Evolutionary conservation across 2,329 filamentous ascomycete species (phyloP), one percentile per base, ranked within the genome.

Genomic region (Amphichorda felina): DNA sequence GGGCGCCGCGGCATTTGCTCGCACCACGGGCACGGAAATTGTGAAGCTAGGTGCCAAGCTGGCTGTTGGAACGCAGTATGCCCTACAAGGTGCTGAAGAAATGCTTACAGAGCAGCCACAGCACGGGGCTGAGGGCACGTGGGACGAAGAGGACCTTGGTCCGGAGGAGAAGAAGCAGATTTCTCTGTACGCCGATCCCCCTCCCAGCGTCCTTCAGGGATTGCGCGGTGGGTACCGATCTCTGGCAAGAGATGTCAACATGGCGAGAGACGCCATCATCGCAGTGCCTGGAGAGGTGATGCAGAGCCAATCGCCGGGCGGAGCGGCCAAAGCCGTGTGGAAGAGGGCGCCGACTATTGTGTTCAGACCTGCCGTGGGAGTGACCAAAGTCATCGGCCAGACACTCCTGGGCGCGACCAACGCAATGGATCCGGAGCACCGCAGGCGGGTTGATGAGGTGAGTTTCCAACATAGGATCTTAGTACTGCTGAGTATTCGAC

Each of bases 11-110:
- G 81, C 85, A 2, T 98, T 98, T 57, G 88, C 85, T 25, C 88
- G 83, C 50, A 95, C 87, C 1, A 98, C 91, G 0, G 88, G 88
- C 3, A 93, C 82, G 1, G 91, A 95, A 52, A 70, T 96, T n/a
- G 82, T 94, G 43, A 91, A 91, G 49, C 68, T 98, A 0, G 89
- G 91, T 10, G 91, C 91, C 31, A 96, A 95, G 57, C 67, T 96
- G 34, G 89, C 89, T 1, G 84, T 96, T 34, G 91, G 91, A 24
- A 94, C 93, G 3, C 91, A 96, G 50, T 91, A 82, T n/a, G 77
- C 88, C 13, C 72, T 98, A 2, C 82, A 94, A 51, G 83, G 82
- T 14, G 87, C 88, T 0, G 93, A 98, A 56, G 83, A 75, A 14
- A 68, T 95, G 41, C 68, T 95, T 27, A 65, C 60, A 13, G 63